Conservation (phyloP, 2,329 filamentous ascomycete genomes). For the Cercospora janseana region DNA sequence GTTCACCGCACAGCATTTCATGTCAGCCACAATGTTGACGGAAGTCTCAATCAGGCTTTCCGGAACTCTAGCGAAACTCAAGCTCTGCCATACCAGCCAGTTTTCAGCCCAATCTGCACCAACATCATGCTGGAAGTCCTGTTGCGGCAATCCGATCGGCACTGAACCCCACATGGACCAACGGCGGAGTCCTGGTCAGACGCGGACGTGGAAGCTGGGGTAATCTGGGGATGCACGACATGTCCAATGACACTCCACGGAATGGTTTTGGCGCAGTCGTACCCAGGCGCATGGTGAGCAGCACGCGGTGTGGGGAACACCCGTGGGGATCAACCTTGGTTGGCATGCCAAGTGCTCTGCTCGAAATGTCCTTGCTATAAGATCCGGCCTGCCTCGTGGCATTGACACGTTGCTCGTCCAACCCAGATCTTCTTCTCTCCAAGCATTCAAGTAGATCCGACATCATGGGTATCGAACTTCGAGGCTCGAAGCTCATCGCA, state of each 20-base stretch:
- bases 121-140: background rate
- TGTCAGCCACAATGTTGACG: no score
- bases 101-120: no score
- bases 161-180: background rate
- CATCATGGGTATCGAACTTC: constrained; percentile 24
- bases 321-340: no score
- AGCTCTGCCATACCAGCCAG: no score
- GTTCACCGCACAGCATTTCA: no score
- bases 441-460: background rate
- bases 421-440: background rate
- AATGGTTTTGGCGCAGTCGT: constrained; percentile 1
- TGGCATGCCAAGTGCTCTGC: background rate
- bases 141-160: background rate
- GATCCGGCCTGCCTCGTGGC: constrained; percentile 11
- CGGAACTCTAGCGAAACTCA: no score
- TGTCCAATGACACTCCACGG: constrained; percentile 4
- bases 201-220: constrained; percentile 1
- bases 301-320: no score
- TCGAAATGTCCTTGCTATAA: background rate
- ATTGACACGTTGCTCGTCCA: background rate
- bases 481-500: constrained; percentile 31
- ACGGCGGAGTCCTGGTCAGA: background rate
- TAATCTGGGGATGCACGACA: constrained; percentile 1
- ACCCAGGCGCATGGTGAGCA: background rate
- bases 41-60: no score